phyloP scores from a whole-genome alignment of 257 asterid genomes.

The Rauvolfia tetraphylla region DNA sequence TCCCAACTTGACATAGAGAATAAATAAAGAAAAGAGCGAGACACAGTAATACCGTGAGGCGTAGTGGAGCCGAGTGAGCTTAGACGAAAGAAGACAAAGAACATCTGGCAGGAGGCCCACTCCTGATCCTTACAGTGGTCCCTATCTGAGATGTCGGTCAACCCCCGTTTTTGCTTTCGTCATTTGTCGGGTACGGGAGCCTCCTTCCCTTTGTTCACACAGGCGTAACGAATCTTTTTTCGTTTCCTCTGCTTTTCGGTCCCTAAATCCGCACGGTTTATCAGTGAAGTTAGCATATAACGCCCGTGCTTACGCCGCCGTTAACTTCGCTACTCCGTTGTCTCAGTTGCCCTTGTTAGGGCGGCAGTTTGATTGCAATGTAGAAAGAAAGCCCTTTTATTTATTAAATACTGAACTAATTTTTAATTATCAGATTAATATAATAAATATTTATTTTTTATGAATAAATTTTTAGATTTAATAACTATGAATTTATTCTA shows the following conservation, averaged over 20 bases:
- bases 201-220: conserved; percentile 6
- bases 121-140: conserved; percentile 17
- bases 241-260: background rate
- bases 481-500: too few relatives aligned
- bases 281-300: too few relatives aligned
- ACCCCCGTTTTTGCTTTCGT: conserved; percentile 10
- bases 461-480: too few relatives aligned
- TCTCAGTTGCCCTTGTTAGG: too few relatives aligned
- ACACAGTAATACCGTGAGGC: conserved; percentile 15
- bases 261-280: background rate
- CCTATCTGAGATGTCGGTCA: conserved; percentile 8
- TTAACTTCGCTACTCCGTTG: too few relatives aligned
- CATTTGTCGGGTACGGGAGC: conserved; percentile 2
- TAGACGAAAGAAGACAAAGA: conserved; percentile 15
- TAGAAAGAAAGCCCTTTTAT: too few relatives aligned
- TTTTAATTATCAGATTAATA: too few relatives aligned
- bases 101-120: conserved; percentile 7
- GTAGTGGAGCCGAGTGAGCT: background rate
- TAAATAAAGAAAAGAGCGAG: background rate
- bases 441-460: too few relatives aligned
- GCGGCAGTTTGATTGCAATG: too few relatives aligned
- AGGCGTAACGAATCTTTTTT: background rate
- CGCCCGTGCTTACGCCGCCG: too few relatives aligned
- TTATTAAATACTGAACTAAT: too few relatives aligned
- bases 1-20: background rate